Conservation (phyloP, 2,329 filamentous ascomycete species). For the Plenodomus biglobosus region DNA sequence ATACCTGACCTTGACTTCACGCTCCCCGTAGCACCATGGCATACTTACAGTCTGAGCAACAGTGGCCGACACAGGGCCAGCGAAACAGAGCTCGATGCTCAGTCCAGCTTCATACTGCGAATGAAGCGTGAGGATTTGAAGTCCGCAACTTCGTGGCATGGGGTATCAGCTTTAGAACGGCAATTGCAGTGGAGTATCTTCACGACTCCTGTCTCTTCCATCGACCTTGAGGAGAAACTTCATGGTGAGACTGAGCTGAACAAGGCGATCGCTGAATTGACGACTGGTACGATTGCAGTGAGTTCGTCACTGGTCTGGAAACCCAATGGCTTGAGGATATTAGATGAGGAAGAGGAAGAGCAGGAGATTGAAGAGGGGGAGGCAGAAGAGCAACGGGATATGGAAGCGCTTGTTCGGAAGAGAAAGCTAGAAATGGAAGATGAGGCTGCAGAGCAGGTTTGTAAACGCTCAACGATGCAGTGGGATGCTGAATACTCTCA, state of each 20-base stretch:
- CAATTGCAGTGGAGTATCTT: conserved; percentile 54
- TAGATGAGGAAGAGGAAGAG: conserved; percentile 48
- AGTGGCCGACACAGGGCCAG: conserved; percentile 3
- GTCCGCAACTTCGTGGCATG: conserved; percentile 45
- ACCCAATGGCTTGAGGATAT: conserved; percentile 49
- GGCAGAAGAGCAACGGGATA: conserved; percentile 27
- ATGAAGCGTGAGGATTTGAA: conserved; percentile 40
- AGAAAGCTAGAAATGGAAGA: conserved; percentile 28
- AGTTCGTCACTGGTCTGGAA: conserved; percentile 53
- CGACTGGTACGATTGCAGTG: conserved; percentile 39
- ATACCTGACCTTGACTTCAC: conserved; percentile 53
- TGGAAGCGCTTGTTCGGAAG: conserved; percentile 47
- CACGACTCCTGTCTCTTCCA: conserved; percentile 42
- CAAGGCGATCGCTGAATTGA: conserved; percentile 41
- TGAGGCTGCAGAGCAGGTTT: conserved; percentile 2
- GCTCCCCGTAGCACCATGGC: conserved; percentile 52
- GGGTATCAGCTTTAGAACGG: conserved; percentile 44
- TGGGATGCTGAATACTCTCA: not conserved
- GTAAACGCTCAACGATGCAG: conserved; percentile 1
- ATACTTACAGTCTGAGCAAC: conserved; percentile 27
- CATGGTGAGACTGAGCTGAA: conserved; percentile 45
- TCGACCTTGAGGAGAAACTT: conserved; percentile 44
- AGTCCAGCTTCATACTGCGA: conserved; percentile 37
- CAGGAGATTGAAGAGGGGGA: conserved; percentile 31
- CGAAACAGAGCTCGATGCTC: conserved; percentile 32